Conservation (phyloP, 495 filamentous ascomycete species). For the Lichenothelia convexa region DNA sequence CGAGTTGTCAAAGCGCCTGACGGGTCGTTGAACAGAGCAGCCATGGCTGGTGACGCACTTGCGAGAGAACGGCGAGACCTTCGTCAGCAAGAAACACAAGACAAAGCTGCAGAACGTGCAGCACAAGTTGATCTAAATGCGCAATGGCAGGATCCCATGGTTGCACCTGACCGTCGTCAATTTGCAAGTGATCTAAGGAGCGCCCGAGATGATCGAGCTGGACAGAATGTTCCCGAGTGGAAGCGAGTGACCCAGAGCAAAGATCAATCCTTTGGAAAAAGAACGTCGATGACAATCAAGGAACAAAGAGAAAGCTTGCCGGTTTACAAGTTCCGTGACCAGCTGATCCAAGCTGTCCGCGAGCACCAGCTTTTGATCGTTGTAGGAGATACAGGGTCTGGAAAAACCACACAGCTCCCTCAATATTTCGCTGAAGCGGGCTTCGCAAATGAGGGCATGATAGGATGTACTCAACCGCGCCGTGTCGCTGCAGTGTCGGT, state of each 20-base stretch:
- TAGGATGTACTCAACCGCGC: conserved; percentile 92
- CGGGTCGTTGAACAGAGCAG: conserved; percentile 84
- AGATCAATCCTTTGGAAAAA: conserved; percentile 65
- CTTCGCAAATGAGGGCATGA: conserved; percentile 75
- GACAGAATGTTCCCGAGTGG: conserved; percentile 75
- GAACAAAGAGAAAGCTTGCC: conserved; percentile 83
- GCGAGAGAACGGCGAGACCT: conserved; percentile 82
- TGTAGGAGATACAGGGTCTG: conserved; percentile 91
- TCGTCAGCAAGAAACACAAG: conserved; percentile 71
- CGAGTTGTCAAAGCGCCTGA: conserved; percentile 94
- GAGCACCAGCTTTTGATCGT: conserved; percentile 89
- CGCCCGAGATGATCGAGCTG: conserved; percentile 32
- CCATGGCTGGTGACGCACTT: conserved; percentile 79
- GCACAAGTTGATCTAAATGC: conserved; percentile 68
- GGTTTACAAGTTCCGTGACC: conserved; percentile 75
- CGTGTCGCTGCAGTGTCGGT: conserved; percentile 96
- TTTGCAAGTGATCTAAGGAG: conserved; percentile 72
- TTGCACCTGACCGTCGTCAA: conserved; percentile 57
- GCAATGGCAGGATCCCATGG: conserved; percentile 97
- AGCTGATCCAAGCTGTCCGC: conserved; percentile 70
- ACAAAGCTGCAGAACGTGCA: conserved; percentile 60
- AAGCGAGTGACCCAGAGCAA: conserved; percentile 68
- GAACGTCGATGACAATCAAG: conserved; percentile 85
- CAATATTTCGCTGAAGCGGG: conserved; percentile 90
- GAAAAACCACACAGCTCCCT: conserved; percentile 92